Conservation (phyloP, 371 early-diverging fungal genomes). For the Mucor sp. region DNA sequence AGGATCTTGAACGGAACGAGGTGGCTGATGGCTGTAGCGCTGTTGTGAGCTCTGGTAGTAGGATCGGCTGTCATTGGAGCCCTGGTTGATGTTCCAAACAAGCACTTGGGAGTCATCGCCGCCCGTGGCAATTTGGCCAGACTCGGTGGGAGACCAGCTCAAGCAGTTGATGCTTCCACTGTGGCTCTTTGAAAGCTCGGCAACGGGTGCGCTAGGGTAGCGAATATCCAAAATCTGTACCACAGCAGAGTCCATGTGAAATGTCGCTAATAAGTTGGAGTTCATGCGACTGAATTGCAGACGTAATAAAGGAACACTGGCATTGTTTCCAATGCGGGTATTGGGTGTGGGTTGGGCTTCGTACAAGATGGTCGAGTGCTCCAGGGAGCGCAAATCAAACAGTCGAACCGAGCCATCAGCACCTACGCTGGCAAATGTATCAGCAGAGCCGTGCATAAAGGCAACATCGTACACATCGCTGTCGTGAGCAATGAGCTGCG, state of each 20-base stretch:
- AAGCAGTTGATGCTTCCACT: constrained; percentile 74
- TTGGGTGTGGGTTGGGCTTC: constrained; percentile 70
- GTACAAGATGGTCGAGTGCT: constrained; percentile 96
- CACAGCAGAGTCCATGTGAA: constrained; percentile 78
- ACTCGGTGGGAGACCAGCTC: constrained; percentile 81
- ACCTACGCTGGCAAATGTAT: constrained; percentile 96
- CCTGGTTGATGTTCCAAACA: constrained; percentile 77
- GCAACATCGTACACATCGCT: constrained; percentile 96
- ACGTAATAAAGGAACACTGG: constrained; percentile 73
- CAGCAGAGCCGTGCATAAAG: constrained; percentile 79
- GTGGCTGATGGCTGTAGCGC: constrained; percentile 31
- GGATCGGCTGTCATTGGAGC: constrained; percentile 19
- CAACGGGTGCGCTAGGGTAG: constrained; percentile 85
- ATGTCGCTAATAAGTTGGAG: constrained; percentile 88
- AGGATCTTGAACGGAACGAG: constrained; percentile 62
- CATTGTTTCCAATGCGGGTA: constrained; percentile 10
- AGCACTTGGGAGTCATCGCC: constrained; percentile 80
- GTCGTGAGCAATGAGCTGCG: constrained; percentile 98
- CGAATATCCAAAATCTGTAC: constrained; percentile 91
- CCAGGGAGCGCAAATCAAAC: constrained; percentile 92
- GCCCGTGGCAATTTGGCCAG: constrained; percentile 72
- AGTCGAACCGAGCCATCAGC: constrained; percentile 96
- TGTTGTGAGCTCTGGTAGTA: constrained; percentile 24
- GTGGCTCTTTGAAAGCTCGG: constrained; percentile 79
- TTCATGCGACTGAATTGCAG: constrained; percentile 89